Percentiles rank a stretch among this genome's conserved stretches.
These are phyloP conservation scores for Podospora didyma DNA, from an alignment of 495 filamentous ascomycete genomes.

Conservation along the genomic window DNA sequence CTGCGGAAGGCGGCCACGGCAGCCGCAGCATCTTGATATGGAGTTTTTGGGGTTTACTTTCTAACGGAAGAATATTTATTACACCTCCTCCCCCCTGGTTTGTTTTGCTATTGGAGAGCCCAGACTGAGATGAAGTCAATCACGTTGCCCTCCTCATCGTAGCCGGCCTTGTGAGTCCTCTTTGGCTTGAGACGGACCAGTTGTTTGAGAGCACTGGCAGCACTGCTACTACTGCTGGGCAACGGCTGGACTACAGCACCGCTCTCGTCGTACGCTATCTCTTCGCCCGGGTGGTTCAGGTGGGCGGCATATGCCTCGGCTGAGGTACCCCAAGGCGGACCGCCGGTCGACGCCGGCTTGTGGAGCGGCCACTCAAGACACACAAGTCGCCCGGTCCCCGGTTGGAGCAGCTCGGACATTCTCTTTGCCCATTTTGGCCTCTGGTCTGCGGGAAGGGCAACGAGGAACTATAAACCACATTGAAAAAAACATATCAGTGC, in stretches of 20 bases:
- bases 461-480: conserved; percentile 60
- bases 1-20: conserved; percentile 38
- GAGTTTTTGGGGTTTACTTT: not conserved
- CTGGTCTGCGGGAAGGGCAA: conserved; percentile 61
- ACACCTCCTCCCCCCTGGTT: not conserved
- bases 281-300: conserved; percentile 60
- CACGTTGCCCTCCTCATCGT: conserved; percentile 46
- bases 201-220: conserved; percentile 48
- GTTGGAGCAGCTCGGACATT: conserved; percentile 59
- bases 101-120: conserved; percentile 16
- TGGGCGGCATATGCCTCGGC: conserved; percentile 63
- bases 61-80: not conserved
- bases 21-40: not conserved
- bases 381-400: conserved; percentile 59
- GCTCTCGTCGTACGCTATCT: conserved; percentile 57
- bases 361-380: conserved; percentile 79
- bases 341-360: conserved; percentile 57
- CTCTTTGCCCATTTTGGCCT: conserved; percentile 68
- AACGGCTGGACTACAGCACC: conserved; percentile 44
- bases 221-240: conserved; percentile 32
- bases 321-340: conserved; percentile 66
- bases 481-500: no score
- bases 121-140: conserved; percentile 59
- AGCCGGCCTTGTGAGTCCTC: conserved; percentile 60
- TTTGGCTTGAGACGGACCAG: conserved; percentile 63